phyloP scores from a whole-genome alignment of 2,329 filamentous ascomycete genomes.

The Aspergillus aculeatinus region DNA sequence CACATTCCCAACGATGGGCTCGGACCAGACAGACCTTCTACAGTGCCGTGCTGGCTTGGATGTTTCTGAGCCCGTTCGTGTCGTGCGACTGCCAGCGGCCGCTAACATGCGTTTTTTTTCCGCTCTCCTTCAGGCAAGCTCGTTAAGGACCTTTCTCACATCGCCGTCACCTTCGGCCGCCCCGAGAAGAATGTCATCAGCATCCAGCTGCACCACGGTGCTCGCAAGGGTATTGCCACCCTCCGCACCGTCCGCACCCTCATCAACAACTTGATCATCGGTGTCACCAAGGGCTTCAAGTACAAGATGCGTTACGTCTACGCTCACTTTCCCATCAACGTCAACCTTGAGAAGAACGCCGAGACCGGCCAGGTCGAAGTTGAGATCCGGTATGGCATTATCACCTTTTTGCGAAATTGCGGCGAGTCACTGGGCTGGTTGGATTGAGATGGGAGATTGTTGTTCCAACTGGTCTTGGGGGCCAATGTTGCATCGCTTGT shows the following conservation, averaged over 20 bases:
- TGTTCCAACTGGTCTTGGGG: not conserved
- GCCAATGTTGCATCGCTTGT: not conserved
- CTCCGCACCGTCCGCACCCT: conserved; percentile 96
- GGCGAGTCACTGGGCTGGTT: not conserved
- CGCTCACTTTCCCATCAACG: conserved; percentile 99
- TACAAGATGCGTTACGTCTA: conserved; percentile 99
- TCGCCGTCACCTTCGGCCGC: conserved; percentile 92
- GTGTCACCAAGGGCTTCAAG: conserved; percentile 98
- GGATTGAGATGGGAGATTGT: not conserved
- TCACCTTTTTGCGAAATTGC: not conserved
- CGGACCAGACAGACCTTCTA: not conserved
- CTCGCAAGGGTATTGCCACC: conserved; percentile 95
- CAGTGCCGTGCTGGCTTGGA: not conserved
- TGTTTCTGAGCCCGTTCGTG: not conserved
- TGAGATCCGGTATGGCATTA: conserved; percentile 84
- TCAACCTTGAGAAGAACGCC: conserved; percentile 95
- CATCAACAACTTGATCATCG: conserved; percentile 98
- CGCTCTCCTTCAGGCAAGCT: conserved; percentile 70
- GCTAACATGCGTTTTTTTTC: conserved; percentile 16
- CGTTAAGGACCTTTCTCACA: conserved; percentile 91
- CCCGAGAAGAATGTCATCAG: conserved; percentile 83
- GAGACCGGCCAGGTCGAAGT: conserved; percentile 87
- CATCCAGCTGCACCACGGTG: conserved; percentile 98
- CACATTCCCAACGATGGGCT: not conserved
- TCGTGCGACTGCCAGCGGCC: conserved; percentile 15